Base-by-base conservation (phyloP, 2,329 filamentous ascomycete species). In the Diatrype stigma region DNA sequence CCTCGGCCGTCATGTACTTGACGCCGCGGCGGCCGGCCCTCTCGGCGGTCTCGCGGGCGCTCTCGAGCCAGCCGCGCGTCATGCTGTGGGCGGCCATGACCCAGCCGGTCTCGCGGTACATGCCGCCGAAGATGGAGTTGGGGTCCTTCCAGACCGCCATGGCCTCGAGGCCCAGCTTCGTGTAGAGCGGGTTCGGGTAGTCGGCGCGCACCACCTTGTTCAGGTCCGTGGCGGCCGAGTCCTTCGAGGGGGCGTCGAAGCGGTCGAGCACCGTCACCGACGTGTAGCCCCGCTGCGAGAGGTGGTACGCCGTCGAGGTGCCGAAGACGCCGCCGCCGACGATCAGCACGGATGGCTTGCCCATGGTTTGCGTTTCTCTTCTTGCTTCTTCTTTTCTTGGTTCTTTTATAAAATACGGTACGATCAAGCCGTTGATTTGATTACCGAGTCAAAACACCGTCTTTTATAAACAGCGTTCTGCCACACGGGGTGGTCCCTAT, bases 181-280 rank as follows among this genome's bases (percentile, higher is more conserved):
- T 56, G 49, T 69, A 69, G 46, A 60, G 51, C 12, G 57, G 54
- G 23, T 65, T 59, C 14, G 60, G 62, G 50, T 71, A 72, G n/a
- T 70, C 67, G 35, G 67, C 61, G 16, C 69, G 63, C 16, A 72
- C 61, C 30, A 71, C 66, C 55, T 72, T 72, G 54, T 71, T 71
- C 42, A 68, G 60, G 50, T 72, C 69, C 58, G 54, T 63, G 0
- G 58, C 60, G 2, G 63, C 63, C 11, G 63, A 59, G 30, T 63
- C 61, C 37, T 56, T 57, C 16, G 59, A 56, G 1, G 61, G 55
- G 1, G 59, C 56, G 26, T 56, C 53, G 45, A 57, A 63, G 17
- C 63, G 58, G 49, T 66, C 63, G 12, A 65, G 38, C 34, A 66
- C 56, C 12, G 57, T 64, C 8, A 66, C 55, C 22, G 54, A 52